phyloP scores from a whole-genome alignment of 306 rosid species.

The Rosa multiflora region DNA sequence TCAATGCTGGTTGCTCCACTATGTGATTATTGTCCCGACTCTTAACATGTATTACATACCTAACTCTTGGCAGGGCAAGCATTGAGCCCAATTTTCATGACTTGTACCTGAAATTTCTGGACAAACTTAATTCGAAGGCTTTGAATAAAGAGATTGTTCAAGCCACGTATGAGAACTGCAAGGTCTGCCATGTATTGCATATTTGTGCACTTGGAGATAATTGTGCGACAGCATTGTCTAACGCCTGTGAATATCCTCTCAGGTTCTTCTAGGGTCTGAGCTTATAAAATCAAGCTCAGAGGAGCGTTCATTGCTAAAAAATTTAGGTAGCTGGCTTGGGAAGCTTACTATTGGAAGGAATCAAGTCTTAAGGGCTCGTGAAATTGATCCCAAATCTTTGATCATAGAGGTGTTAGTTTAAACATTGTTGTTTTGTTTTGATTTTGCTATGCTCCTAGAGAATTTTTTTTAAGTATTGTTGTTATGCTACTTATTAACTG shows the following conservation, averaged over 20 bases:
- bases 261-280: slow-evolving; percentile 97
- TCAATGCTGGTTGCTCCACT: neutral
- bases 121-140: slow-evolving; percentile 76
- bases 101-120: slow-evolving; percentile 85
- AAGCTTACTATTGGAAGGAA: slow-evolving; percentile 94
- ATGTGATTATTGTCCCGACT: neutral
- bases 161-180: slow-evolving; percentile 97
- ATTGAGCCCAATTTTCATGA: slow-evolving; percentile 98
- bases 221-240: neutral
- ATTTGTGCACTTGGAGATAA: slow-evolving; percentile 4
- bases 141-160: slow-evolving; percentile 84
- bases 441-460: neutral
- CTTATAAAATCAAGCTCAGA: slow-evolving; percentile 98
- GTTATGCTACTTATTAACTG: neutral
- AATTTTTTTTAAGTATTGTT: neutral
- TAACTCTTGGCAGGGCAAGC: slow-evolving; percentile 71
- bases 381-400: slow-evolving; percentile 96
- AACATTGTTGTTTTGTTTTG: slow-evolving; percentile 1
- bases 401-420: slow-evolving; percentile 72
- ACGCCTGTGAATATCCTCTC: slow-evolving; percentile 13
- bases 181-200: slow-evolving; percentile 44
- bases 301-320: slow-evolving; percentile 95
- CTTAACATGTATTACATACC: neutral
- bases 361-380: slow-evolving; percentile 95
- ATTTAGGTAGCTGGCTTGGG: slow-evolving; percentile 99